Evolutionary conservation across 805 yeast species (phyloP).

Genomic region (Zygotorulaspora chibaensis): DNA sequence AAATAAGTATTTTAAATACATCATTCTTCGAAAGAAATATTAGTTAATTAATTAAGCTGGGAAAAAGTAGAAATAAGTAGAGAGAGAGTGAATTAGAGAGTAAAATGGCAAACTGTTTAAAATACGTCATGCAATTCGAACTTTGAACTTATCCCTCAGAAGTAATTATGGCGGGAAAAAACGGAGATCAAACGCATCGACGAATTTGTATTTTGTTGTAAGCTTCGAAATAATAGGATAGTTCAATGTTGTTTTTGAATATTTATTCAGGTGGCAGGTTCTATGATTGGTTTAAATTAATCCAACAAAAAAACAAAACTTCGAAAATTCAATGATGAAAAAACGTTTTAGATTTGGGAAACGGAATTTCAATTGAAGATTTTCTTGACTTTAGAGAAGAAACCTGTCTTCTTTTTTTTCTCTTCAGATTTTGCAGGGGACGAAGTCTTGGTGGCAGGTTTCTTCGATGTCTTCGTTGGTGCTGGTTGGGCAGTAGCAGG

Average conservation of each 20-base stretch:
- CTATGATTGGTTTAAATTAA: too few species aligned
- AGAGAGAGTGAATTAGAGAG: not conserved
- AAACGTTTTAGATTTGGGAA: not conserved
- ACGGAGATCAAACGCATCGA: too few species aligned
- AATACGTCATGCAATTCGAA: too few species aligned
- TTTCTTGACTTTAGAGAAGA: constrained; percentile 16
- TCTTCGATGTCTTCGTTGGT: constrained; percentile 2
- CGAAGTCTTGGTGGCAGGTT: constrained; percentile 5
- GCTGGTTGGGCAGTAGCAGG: constrained; percentile 2
- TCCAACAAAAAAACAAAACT: not conserved
- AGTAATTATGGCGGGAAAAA: too few species aligned
- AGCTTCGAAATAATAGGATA: too few species aligned
- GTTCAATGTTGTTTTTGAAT: too few species aligned
- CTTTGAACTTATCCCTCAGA: too few species aligned
- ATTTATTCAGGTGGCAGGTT: too few species aligned
- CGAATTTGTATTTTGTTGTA: too few species aligned
- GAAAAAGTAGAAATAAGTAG: not conserved
- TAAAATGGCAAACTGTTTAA: not conserved
- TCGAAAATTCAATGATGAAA: not conserved
- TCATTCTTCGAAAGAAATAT: not conserved
- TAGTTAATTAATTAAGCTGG: constrained; percentile 3
- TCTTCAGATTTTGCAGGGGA: constrained; percentile 9
- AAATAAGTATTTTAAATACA: not conserved
- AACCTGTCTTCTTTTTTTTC: constrained; percentile 17
- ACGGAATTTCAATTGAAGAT: constrained; percentile 6